Base-by-base conservation (phyloP, 306 rosid genomes). In the Citrullus colocynthis region DNA sequence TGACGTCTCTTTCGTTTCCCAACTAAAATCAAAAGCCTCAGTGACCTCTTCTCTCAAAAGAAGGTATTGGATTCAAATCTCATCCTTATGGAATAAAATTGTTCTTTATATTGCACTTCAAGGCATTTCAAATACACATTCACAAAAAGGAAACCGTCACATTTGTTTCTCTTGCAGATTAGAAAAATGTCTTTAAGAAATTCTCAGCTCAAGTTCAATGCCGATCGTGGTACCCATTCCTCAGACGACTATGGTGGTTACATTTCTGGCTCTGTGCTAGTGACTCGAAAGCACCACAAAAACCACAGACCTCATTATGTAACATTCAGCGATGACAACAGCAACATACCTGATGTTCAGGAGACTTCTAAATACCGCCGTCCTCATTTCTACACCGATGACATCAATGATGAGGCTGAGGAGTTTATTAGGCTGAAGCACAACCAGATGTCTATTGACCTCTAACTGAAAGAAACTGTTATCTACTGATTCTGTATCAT, bases 351-450 rank as follows among this genome's bases (percentile, higher is more conserved):
- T 16, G 74, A 67, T n/a, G 60, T 28, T 15, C 15, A 18, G 2
- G 24, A 72, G 55, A 17, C 48, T 32, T 5, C 42, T 59, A 65
- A 5, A 41, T 36, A 41, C 55, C 55, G 1, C 41, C 58, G 13
- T 71, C 55, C 34, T 67, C 30, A 67, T 5, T 70, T 45, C 75
- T 70, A 20, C 57, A 24, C 58, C 4, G 83, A 78, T 48, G 78
- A 75, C 32, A 87, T 93, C 6, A 81, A 94, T 39, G 65, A 84
- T 52, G 96, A 87, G 77, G 97, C 96, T 18, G 96, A 75, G 0
- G 87, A 84, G 3, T 92, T 95, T 64, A 87, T 92, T 52, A 79
- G 75, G 76, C n/a, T 49, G 1, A 91, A 89, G 86, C 93, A 95
- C 45, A 78, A 83, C 80, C 69, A 78, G 79, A 74, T 37, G 73